These are phyloP conservation scores for Candida parachauliodes DNA, from an alignment of 805 yeast species.

Conservation along the genomic window DNA sequence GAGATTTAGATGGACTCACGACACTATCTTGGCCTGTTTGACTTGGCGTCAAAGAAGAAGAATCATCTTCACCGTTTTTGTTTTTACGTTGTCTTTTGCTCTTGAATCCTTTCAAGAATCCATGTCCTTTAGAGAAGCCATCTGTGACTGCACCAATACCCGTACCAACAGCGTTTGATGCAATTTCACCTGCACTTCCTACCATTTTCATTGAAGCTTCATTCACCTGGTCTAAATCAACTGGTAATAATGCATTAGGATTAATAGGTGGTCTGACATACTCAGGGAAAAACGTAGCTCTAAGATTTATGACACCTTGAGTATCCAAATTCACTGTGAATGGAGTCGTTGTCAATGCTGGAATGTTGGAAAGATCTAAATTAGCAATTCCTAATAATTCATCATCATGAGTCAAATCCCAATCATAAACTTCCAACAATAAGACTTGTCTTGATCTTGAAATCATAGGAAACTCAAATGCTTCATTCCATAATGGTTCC, in stretches of 20 bases:
- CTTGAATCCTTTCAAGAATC: slow-evolving; percentile 5
- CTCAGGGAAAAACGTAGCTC: slow-evolving; percentile 58
- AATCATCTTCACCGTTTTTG: slow-evolving; percentile 2
- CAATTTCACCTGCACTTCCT: slow-evolving; percentile 40
- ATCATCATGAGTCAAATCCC: slow-evolving; percentile 76
- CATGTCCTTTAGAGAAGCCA: slow-evolving; percentile 6
- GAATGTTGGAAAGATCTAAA: slow-evolving; percentile 48
- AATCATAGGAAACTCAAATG: slow-evolving; percentile 52
- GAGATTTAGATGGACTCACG: background rate
- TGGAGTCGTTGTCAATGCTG: slow-evolving; percentile 42
- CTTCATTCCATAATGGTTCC: slow-evolving; percentile 76
- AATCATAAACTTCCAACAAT: slow-evolving; percentile 55
- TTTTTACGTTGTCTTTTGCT: slow-evolving; percentile 3
- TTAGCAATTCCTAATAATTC: slow-evolving; percentile 53
- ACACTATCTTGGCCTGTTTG: slow-evolving; percentile 1
- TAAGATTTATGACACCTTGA: slow-evolving; percentile 58
- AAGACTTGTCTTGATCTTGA: slow-evolving; percentile 58
- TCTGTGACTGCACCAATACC: slow-evolving; percentile 7
- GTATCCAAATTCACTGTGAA: slow-evolving; percentile 53
- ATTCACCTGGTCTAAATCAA: slow-evolving; percentile 36
- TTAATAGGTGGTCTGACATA: slow-evolving; percentile 60
- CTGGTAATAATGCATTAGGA: slow-evolving; percentile 30
- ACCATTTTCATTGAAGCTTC: slow-evolving; percentile 47
- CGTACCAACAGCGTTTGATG: slow-evolving; percentile 8
- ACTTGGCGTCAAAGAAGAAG: slow-evolving; percentile 1